phyloP scores from a whole-genome alignment of 2,329 filamentous ascomycete genomes.

The Xylariales sp. region DNA sequence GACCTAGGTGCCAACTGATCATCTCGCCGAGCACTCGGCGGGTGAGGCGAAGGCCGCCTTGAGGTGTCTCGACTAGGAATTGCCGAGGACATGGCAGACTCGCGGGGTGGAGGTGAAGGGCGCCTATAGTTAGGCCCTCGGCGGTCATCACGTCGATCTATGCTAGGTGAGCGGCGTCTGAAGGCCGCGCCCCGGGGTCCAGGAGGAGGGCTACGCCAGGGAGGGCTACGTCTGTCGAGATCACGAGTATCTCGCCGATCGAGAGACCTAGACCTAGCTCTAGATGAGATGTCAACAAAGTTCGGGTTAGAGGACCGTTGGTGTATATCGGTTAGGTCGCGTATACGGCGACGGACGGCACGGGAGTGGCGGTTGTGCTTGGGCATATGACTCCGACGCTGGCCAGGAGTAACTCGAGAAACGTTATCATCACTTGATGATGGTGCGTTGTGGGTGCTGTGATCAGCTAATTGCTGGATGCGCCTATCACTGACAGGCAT shows the following conservation, averaged over 20 bases:
- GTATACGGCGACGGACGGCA: background rate
- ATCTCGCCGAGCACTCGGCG: constrained; percentile 37
- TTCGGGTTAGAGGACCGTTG: constrained; percentile 6
- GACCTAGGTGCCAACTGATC: constrained; percentile 44
- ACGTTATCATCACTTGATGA: constrained; percentile 2
- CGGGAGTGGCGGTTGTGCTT: too few relatives aligned
- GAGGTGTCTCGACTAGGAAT: constrained; percentile 47
- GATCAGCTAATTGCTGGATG: background rate
- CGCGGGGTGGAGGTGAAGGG: constrained; percentile 42
- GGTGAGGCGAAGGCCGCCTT: constrained; percentile 49
- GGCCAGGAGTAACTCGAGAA: background rate
- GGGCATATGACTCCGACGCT: constrained; percentile 1
- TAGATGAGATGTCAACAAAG: constrained; percentile 17
- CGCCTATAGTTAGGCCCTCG: constrained; percentile 36
- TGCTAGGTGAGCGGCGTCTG: constrained; percentile 48
- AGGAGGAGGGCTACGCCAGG: constrained; percentile 32
- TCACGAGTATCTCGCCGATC: constrained; percentile 28
- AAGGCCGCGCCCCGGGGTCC: constrained; percentile 39
- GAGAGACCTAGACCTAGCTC: constrained; percentile 53
- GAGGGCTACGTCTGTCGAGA: constrained; percentile 19
- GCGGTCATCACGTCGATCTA: constrained; percentile 43
- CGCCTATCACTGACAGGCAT: constrained; percentile 4
- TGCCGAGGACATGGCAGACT: constrained; percentile 45
- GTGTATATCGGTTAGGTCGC: constrained; percentile 3
- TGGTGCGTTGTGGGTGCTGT: too few relatives aligned